Base-by-base conservation (phyloP, 2,329 filamentous ascomycete species). In the Ilyonectria destructans region DNA sequence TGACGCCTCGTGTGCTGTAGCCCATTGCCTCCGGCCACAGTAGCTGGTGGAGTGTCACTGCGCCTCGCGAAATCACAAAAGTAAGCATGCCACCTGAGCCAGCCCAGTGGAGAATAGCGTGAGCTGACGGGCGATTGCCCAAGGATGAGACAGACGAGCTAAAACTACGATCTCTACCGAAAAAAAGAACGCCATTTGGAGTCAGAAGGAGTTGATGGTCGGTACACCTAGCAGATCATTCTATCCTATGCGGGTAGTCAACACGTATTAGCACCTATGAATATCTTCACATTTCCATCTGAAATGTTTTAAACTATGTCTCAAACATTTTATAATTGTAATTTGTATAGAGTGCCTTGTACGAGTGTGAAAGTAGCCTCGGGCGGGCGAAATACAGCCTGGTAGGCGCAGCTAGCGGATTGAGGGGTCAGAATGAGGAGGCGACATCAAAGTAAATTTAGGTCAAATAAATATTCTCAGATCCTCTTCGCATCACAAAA, bases 1-100 rank as follows among this genome's bases (percentile, higher is more conserved):
- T 56, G 43, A 52, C 6, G 33, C 33, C 23, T n/a, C 40, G 6
- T 43, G 26, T 21, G 19, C 6, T 12, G 6, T 19, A 63, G 61
- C 5, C 49, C 13, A 43, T 51, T 12, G 19, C 40, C 12, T 52
- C 45, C 17, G 52, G 54, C 3, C 52, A 58, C 12, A 63, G 43
- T 21, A 58, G 33, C 31, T 19, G 57, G 4, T 63, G 61, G 61
- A 54, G 57, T 8, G 54, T 63, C 4, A 51, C 31, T 6, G 61
- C 61, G 6, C 61, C 61, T 2, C 43, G 45, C 3, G 31, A 33
- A 31, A 58, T 63, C 31, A 49, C 61, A 13, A n/a, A 17, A 9
- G 61, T 63, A 52, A 35, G 59, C 21, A 8, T 26, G 26, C 51
- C 19, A n/a, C 23, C 51, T 57, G 7, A 48, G 26, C 40, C 21